A percentile compares a stretch with the other conserved stretches of the same genome.
Conservation (phyloP, 1,139 yeast species). For the Komagataea norvegica region DNA sequence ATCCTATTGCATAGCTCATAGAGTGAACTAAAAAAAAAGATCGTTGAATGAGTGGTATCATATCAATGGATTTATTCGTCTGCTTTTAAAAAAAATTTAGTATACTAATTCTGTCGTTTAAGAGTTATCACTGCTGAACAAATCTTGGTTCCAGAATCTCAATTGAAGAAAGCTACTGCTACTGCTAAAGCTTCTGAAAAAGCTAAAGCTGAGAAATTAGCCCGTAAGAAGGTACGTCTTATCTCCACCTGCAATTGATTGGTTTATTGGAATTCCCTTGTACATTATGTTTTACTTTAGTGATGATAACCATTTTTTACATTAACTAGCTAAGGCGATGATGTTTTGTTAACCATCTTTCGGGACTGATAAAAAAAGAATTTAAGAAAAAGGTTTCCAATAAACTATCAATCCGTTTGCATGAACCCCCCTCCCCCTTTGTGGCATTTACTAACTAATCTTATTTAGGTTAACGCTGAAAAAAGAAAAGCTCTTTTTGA, state of each 20-base stretch:
- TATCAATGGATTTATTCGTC: constrained; percentile 23
- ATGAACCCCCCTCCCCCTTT: too few relatives aligned
- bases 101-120: constrained; percentile 13
- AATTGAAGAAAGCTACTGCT: constrained; percentile 91
- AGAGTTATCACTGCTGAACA: constrained; percentile 33
- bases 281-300: constrained; percentile 35
- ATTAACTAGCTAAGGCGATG: constrained; percentile 88
- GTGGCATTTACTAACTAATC: constrained; percentile 22
- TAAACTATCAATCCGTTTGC: too few relatives aligned
- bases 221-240: constrained; percentile 84
- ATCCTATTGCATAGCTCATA: too few relatives aligned
- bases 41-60: constrained; percentile 29
- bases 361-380: constrained; percentile 72
- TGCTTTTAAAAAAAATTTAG: constrained; percentile 1
- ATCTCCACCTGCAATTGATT: background rate
- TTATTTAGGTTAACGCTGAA: constrained; percentile 65
- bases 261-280: background rate
- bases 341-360: constrained; percentile 98
- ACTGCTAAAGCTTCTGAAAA: constrained; percentile 81
- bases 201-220: constrained; percentile 83
- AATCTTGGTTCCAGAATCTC: constrained; percentile 79
- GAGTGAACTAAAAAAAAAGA: constrained; percentile 16
- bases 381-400: background rate
- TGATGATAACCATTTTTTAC: constrained; percentile 60
- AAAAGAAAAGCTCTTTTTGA: constrained; percentile 94